Conservation (phyloP, 305 asterid genomes). For the Fraxinus sp. region DNA sequence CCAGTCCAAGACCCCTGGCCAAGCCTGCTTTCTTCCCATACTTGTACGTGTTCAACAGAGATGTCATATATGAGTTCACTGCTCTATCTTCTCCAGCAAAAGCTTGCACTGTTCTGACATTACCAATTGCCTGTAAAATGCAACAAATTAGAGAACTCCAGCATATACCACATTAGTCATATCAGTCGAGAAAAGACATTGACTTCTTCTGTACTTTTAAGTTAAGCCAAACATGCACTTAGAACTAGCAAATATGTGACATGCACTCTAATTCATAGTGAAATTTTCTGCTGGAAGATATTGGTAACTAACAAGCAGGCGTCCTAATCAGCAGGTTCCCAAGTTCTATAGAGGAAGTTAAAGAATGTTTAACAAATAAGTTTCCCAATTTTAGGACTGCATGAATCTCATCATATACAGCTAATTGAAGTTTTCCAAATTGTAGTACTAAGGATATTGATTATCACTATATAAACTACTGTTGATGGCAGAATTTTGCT, state of each 20-base stretch:
- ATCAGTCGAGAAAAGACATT: not conserved
- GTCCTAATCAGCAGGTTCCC: not conserved
- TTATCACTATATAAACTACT: not conserved
- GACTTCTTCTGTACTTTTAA: not conserved
- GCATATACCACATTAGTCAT: not conserved
- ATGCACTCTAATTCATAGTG: not conserved
- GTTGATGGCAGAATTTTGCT: not conserved
- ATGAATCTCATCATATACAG: not conserved
- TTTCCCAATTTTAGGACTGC: not conserved
- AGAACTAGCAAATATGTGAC: not conserved
- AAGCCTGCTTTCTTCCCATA: slow-evolving; percentile 88
- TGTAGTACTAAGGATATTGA: not conserved
- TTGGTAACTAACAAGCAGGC: not conserved
- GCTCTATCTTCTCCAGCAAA: slow-evolving; percentile 95
- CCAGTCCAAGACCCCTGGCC: slow-evolving; percentile 92
- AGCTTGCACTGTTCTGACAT: slow-evolving; percentile 93
- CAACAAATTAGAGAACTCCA: not conserved
- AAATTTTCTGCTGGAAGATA: not conserved
- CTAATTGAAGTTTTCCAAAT: not conserved
- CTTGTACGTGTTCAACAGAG: slow-evolving; percentile 64
- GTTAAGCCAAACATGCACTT: not conserved
- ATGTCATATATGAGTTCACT: slow-evolving; percentile 52
- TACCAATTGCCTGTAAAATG: slow-evolving; percentile 67
- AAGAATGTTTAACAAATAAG: not conserved
- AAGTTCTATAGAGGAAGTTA: not conserved